phyloP scores from a whole-genome alignment of 73 alveolate genomes.

The Paramecium sonneborni region DNA sequence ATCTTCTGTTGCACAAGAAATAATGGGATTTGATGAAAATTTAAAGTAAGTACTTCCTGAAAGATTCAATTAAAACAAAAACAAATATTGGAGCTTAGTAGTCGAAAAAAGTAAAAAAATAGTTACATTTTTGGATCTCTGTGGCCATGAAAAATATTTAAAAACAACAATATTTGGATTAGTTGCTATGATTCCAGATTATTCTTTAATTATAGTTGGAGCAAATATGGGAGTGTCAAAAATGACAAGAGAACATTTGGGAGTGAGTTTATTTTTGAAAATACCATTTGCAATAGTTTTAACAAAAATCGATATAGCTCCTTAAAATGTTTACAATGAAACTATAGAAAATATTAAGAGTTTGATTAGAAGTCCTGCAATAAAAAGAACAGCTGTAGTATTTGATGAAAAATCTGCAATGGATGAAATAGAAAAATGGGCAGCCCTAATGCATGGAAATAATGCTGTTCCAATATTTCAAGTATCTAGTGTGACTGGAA shows the following conservation, averaged over 20 bases:
- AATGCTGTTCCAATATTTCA: constrained; percentile 82
- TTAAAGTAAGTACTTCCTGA: constrained; percentile 78
- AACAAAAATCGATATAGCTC: constrained; percentile 98
- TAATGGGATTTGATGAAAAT: constrained; percentile 83
- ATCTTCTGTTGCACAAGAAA: constrained; percentile 93
- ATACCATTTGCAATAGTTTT: constrained; percentile 95
- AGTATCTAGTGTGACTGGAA: constrained; percentile 86
- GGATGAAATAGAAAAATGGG: constrained; percentile 76
- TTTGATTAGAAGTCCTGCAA: constrained; percentile 84
- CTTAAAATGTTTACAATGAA: constrained; percentile 90
- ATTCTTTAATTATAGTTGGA: constrained; percentile 95
- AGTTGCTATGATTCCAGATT: constrained; percentile 95
- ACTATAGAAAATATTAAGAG: constrained; percentile 78
- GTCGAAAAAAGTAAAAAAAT: constrained; percentile 80
- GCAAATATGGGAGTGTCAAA: constrained; percentile 97
- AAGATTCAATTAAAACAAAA: constrained; percentile 81
- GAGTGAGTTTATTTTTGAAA: constrained; percentile 90
- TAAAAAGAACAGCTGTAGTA: constrained; percentile 82
- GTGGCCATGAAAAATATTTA: constrained; percentile 99
- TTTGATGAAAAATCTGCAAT: constrained; percentile 61
- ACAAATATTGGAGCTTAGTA: constrained; percentile 86
- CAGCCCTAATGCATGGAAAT: constrained; percentile 73
- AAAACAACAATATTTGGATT: constrained; percentile 99
- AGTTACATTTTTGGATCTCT: constrained; percentile 91
- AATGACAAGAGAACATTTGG: constrained; percentile 99